A percentile compares a stretch with the other conserved stretches of the same genome.
These are phyloP conservation scores for Xylariaceae sp. DNA, from an alignment of 2,329 filamentous ascomycete genomes.

Conservation along the genomic window DNA sequence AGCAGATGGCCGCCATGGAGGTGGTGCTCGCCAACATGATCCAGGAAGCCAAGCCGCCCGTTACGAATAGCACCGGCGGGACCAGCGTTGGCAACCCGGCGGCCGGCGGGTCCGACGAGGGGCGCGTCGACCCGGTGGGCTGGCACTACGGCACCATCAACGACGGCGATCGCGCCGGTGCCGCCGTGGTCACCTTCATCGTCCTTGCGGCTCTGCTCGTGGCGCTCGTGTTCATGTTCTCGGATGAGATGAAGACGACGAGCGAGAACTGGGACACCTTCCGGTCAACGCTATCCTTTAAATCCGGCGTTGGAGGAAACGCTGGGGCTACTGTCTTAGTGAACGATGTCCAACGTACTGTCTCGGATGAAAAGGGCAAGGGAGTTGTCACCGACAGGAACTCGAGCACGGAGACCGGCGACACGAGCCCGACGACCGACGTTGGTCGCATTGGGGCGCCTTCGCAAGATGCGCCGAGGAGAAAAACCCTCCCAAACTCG, in stretches of 20 bases:
- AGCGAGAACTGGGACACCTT: constrained; percentile 35
- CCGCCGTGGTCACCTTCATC: constrained; percentile 66
- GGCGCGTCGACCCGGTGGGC: constrained; percentile 41
- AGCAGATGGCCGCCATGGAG: constrained; percentile 74
- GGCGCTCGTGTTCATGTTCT: constrained; percentile 56
- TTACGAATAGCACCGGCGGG: constrained; percentile 53
- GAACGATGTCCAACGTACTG: too few relatives aligned
- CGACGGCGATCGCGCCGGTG: constrained; percentile 70
- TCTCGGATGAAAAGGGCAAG: too few relatives aligned
- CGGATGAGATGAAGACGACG: constrained; percentile 50
- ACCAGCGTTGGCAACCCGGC: constrained; percentile 55
- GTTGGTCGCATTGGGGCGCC: too few relatives aligned
- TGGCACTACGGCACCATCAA: constrained; percentile 49
- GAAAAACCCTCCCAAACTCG: too few relatives aligned
- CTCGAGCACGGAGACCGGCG: too few relatives aligned
- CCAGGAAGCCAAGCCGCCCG: constrained; percentile 45
- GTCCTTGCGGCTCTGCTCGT: constrained; percentile 60
- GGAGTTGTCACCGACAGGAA: too few relatives aligned
- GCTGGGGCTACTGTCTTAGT: neutral
- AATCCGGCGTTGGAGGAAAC: neutral
- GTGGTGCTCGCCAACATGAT: constrained; percentile 68
- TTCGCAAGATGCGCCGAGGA: too few relatives aligned
- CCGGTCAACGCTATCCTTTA: constrained; percentile 22
- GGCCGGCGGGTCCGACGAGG: constrained; percentile 54
- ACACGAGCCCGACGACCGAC: too few relatives aligned